Conservation (phyloP, 306 rosid species). For the Vicia faba region DNA sequence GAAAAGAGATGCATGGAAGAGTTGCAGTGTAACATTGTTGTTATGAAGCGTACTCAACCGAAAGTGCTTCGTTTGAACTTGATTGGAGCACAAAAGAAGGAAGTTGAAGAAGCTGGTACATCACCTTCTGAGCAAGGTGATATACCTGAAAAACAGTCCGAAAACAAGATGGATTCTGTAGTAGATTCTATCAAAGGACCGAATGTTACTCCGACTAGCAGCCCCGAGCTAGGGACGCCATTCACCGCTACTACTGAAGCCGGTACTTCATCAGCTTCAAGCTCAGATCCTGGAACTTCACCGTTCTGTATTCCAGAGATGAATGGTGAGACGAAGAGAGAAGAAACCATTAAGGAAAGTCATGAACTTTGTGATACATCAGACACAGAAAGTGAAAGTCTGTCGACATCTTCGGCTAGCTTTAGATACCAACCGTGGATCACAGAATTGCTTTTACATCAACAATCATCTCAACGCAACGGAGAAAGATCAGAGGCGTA, state of each 20-base stretch:
- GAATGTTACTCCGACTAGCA: conserved; percentile 86
- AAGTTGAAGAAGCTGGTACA: conserved; percentile 49
- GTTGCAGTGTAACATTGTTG: conserved; percentile 94
- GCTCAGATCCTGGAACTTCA: conserved; percentile 94
- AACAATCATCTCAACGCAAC: conserved; percentile 49
- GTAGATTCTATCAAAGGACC: conserved; percentile 66
- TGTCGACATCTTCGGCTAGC: conserved; percentile 73
- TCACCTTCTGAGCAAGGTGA: conserved; percentile 58
- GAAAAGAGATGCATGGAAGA: conserved; percentile 97
- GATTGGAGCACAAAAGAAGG: conserved; percentile 71
- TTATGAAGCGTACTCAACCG: conserved; percentile 89
- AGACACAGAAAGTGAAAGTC: conserved; percentile 76
- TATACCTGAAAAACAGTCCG: conserved; percentile 50
- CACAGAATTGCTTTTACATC: conserved; percentile 64
- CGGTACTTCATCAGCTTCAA: conserved; percentile 88
- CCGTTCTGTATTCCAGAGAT: conserved; percentile 73
- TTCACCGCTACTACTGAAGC: conserved; percentile 88
- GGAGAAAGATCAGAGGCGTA: conserved; percentile 56
- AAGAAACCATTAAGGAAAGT: conserved; percentile 61
- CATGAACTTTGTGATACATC: conserved; percentile 69
- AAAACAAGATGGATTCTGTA: conserved; percentile 52
- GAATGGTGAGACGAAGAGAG: conserved; percentile 68
- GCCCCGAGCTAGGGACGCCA: conserved; percentile 96
- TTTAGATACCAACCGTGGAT: conserved; percentile 91
- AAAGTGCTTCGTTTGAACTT: conserved; percentile 93